A percentile compares a stretch with the other conserved stretches of the same genome.
phyloP scores from a whole-genome alignment of 129 eudicot genomes.

The Flaveria brownii region DNA sequence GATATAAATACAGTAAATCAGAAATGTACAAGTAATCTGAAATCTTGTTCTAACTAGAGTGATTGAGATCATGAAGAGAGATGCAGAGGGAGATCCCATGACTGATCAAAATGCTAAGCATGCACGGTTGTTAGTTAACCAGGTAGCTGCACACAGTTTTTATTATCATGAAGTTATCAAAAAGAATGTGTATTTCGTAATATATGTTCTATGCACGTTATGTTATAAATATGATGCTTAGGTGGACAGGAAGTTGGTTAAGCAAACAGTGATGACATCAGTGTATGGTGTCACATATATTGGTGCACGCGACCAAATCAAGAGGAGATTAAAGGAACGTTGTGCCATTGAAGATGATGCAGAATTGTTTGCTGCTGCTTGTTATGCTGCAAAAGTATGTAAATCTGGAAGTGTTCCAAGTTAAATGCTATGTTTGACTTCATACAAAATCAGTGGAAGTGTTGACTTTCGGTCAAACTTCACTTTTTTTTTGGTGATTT shows the following conservation, averaged over 20 bases:
- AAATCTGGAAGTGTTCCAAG: background rate
- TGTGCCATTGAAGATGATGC: slow-evolving; percentile 64
- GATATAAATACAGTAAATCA: background rate
- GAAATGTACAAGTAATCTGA: background rate
- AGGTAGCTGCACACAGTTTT: slow-evolving; percentile 41
- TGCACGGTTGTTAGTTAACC: slow-evolving; percentile 71
- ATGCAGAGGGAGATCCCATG: slow-evolving; percentile 77
- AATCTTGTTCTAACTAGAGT: slow-evolving; percentile 54
- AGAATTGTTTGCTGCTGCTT: slow-evolving; percentile 63
- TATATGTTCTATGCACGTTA: slow-evolving; percentile 15
- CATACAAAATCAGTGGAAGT: background rate
- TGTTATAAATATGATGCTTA: slow-evolving; percentile 30
- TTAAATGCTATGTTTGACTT: background rate
- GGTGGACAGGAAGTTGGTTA: slow-evolving; percentile 93
- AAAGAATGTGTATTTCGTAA: background rate
- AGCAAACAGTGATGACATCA: slow-evolving; percentile 99
- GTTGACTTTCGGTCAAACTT: background rate
- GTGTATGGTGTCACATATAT: slow-evolving; percentile 93
- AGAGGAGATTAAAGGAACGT: slow-evolving; percentile 83
- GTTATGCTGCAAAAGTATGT: slow-evolving; percentile 87
- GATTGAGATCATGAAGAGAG: slow-evolving; percentile 82
- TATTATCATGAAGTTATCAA: background rate
- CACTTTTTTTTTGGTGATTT: background rate
- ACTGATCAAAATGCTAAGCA: slow-evolving; percentile 61
- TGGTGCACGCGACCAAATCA: slow-evolving; percentile 99